Conservation (phyloP, 768 basidiomycete genomes). For the Mycena polygramma region DNA sequence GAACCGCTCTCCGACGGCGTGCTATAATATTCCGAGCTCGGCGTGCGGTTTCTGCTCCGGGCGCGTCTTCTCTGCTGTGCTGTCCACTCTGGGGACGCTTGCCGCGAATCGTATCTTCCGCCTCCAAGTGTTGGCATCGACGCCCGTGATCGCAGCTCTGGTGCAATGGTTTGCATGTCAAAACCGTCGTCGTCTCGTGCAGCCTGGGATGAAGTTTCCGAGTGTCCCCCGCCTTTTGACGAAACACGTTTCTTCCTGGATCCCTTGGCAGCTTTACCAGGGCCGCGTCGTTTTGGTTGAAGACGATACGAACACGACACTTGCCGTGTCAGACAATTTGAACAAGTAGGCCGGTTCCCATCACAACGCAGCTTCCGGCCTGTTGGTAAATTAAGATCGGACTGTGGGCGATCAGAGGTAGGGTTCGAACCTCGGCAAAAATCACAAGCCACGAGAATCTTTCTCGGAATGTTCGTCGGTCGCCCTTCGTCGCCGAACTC, state of each 20-base stretch:
- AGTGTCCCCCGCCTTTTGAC: slow-evolving; percentile 16
- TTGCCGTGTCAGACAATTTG: slow-evolving; percentile 69
- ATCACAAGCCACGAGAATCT: slow-evolving; percentile 78
- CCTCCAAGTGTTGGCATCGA: slow-evolving; percentile 37
- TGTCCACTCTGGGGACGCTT: slow-evolving; percentile 29
- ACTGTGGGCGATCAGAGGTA: background rate
- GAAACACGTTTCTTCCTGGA: slow-evolving; percentile 57
- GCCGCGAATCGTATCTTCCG: slow-evolving; percentile 25
- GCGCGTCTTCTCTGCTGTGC: slow-evolving; percentile 13
- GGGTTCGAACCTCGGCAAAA: slow-evolving; percentile 77
- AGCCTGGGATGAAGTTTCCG: slow-evolving; percentile 32
- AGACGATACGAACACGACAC: slow-evolving; percentile 67
- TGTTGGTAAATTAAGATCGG: slow-evolving; percentile 42
- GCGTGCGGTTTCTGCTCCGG: slow-evolving; percentile 9
- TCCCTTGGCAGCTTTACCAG: slow-evolving; percentile 80
- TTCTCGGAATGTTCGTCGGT: slow-evolving; percentile 52
- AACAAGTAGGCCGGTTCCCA: slow-evolving; percentile 72
- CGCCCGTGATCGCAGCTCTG: slow-evolving; percentile 48
- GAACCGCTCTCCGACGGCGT: slow-evolving; percentile 19
- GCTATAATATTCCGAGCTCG: slow-evolving; percentile 20
- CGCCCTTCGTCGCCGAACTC: slow-evolving; percentile 44
- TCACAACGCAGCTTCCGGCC: slow-evolving; percentile 84
- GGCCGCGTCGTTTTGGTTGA: slow-evolving; percentile 71
- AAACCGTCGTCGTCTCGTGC: slow-evolving; percentile 36
- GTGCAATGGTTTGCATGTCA: slow-evolving; percentile 42